Conservation (phyloP, 108 stramenopile genomes). For the Nitzschia inconspicua region DNA sequence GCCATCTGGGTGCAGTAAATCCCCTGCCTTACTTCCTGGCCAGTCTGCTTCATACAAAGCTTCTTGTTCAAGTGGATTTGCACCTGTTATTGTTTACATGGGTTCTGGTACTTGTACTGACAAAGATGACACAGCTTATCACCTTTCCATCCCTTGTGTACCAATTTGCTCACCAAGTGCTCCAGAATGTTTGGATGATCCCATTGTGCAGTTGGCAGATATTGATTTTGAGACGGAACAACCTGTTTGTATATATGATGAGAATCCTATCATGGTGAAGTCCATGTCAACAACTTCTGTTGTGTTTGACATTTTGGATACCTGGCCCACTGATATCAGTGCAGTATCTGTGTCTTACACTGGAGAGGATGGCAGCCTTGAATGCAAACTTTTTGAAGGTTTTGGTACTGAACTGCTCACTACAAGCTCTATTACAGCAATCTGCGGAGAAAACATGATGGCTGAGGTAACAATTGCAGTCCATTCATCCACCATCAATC, state of each 20-base stretch:
- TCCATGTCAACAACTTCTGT: neutral
- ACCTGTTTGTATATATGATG: neutral
- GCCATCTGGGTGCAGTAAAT: too few relatives aligned
- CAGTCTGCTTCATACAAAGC: too few relatives aligned
- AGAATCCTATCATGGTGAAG: neutral
- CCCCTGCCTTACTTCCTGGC: too few relatives aligned
- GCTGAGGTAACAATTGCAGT: neutral
- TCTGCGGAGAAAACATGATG: too few relatives aligned
- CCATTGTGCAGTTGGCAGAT: neutral
- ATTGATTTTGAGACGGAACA: conserved; percentile 2
- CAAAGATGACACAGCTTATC: neutral
- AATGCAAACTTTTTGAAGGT: neutral
- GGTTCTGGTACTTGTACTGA: too few relatives aligned
- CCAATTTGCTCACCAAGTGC: neutral
- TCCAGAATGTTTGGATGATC: neutral
- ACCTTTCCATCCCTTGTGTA: conserved; percentile 1
- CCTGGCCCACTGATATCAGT: neutral
- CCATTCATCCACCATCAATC: neutral
- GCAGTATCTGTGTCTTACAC: neutral
- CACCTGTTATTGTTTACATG: too few relatives aligned
- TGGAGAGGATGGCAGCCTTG: neutral
- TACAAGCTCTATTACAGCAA: too few relatives aligned
- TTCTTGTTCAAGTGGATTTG: too few relatives aligned
- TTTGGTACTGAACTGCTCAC: too few relatives aligned
- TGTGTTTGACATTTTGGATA: neutral